Evolutionary conservation across 164 flowering plant species (phyloP), one percentile per base, ranked within the genome.

Genomic region (Umbellularia californica): DNA sequence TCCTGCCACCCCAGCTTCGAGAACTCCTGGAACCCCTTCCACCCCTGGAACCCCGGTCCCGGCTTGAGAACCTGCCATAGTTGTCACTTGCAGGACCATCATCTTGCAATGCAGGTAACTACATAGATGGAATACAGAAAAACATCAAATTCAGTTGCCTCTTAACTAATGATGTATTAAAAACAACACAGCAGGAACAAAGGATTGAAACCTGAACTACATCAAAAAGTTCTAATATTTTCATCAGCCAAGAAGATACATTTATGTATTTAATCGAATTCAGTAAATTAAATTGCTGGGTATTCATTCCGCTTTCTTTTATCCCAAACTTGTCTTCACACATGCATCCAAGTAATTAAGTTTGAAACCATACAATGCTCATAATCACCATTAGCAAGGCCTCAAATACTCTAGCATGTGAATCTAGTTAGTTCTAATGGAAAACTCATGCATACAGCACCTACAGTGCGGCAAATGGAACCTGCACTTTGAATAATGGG

Each of bases 91-190:
- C 62, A 55, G 96, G 99, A 24, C 92, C 96, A 84, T 95, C 98
- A 79, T 95, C 99, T 88, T 93, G 98, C 87, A 95, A 78, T n/a
- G 95, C 74, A 73, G 99, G 99, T 85, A 95, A 83, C 99, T 95
- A 90, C 81, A 71, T 76, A 77, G 30, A 50, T n/a, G 47, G 55
- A 17, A 25, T 27, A 27, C 14, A 23, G 11, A 58, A 58, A 10
- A 9, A 58, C 19, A 17, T 58, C 63, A 11, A 64, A 15, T 64
- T 64, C 67, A 20, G 28, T 17, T 55, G 60, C n/a, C 60, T 15
- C 60, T 15, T 55, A 55, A 15, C n/a, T 15, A 17, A 55, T 55
- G 13, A 15, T 55, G 60, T 17, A 55, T 15, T 15, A 7, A 41
- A 41, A 41, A 55, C 60, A 55, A 14, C 60, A 55, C 20, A 19